phyloP scores from a whole-genome alignment of 176 grass and related monocot species.

The Avena insularis region DNA sequence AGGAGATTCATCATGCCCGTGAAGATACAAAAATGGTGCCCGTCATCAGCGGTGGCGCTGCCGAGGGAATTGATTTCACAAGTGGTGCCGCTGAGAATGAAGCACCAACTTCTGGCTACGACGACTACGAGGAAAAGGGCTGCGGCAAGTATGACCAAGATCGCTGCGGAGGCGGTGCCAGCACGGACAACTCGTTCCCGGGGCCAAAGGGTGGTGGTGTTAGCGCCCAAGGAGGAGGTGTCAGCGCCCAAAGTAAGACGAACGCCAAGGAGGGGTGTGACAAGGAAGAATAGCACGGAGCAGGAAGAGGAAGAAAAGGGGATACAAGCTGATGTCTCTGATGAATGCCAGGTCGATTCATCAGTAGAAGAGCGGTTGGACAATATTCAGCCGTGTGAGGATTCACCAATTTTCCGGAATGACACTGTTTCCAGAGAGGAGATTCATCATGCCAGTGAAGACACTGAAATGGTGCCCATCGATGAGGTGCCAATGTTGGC shows the following conservation, averaged over 20 bases:
- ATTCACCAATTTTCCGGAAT: constrained; percentile 3
- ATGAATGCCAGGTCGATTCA: neutral
- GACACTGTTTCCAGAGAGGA: neutral
- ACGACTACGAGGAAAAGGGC: too few relatives aligned
- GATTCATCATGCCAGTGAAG: neutral
- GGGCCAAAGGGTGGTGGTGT: too few relatives aligned
- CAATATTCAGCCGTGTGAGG: neutral
- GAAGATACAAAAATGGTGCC: neutral
- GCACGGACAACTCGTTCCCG: too few relatives aligned
- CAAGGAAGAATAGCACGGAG: neutral
- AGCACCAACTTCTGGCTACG: neutral
- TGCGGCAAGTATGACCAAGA: too few relatives aligned
- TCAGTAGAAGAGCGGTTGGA: neutral
- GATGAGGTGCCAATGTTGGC: neutral
- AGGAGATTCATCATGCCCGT: neutral
- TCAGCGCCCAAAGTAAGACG: constrained; percentile 1
- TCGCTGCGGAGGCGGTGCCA: too few relatives aligned
- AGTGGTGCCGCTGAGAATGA: neutral
- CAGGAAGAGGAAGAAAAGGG: constrained; percentile 38
- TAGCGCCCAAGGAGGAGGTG: neutral
- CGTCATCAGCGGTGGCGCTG: neutral
- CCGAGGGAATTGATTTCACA: neutral
- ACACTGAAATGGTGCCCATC: neutral
- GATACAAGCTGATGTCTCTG: neutral
- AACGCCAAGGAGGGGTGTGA: neutral